These are phyloP conservation scores for Lactarius quietus DNA, from an alignment of 768 basidiomycete species.

Conservation along the genomic window DNA sequence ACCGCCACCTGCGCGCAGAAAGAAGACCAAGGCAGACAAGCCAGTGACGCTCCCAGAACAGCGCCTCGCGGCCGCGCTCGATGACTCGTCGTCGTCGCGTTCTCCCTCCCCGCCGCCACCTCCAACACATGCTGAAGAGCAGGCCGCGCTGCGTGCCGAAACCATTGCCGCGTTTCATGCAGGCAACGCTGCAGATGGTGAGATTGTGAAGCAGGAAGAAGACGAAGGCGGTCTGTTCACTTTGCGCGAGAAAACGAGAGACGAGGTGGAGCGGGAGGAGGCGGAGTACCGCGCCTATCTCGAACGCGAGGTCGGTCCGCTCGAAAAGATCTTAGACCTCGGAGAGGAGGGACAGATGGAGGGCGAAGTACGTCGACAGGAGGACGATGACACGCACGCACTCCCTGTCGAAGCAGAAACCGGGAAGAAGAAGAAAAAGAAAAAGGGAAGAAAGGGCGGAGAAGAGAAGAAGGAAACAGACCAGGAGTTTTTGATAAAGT, in stretches of 20 bases:
- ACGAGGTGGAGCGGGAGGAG: conserved; percentile 73
- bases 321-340: conserved; percentile 63
- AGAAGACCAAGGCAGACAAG: conserved; percentile 62
- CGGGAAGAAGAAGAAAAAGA: conserved; percentile 35
- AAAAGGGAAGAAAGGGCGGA: conserved; percentile 28
- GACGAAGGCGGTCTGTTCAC: conserved; percentile 68
- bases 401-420: conserved; percentile 31
- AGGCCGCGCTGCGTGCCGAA: conserved; percentile 68
- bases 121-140: conserved; percentile 75
- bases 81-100: conserved; percentile 50
- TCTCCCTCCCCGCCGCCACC: conserved; percentile 44
- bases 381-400: conserved; percentile 28
- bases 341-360: conserved; percentile 34
- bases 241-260: conserved; percentile 70
- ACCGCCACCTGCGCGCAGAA: conserved; percentile 27
- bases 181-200: conserved; percentile 33
- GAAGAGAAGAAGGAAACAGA: conserved; percentile 57
- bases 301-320: conserved; percentile 75
- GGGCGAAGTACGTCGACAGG: conserved; percentile 31
- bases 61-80: conserved; percentile 59
- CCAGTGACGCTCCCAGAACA: conserved; percentile 74
- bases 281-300: conserved; percentile 84
- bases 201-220: conserved; percentile 41
- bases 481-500: conserved; percentile 91
- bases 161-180: conserved; percentile 81